Base-by-base conservation (phyloP, 1,284 basidiomycete species). In the Ganoderma sinense region DNA sequence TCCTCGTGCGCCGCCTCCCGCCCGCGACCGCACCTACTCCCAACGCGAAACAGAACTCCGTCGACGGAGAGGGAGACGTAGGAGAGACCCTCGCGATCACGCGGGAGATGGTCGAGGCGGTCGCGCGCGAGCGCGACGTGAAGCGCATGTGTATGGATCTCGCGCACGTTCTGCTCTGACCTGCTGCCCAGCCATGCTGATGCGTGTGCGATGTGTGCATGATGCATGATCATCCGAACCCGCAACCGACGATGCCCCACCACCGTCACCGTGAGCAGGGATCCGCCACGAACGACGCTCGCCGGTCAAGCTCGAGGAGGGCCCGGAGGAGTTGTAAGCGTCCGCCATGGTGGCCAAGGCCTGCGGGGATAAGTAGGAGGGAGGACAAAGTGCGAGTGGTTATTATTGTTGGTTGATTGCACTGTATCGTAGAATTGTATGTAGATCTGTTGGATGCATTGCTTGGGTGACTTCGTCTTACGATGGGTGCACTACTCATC, bases 101-200 rank as follows among this genome's bases (percentile, higher is more conserved):
- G 62, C 84, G 91, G 62, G 90, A 89, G 76, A 87, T 91, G 85
- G 88, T 97, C 2, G 94, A 96, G 77, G 81, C 80, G 36, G 86
- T 94, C 6, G 91, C 88, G 26, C 82, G 78, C 73, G 87, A 90
- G 76, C 83, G 90, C 72, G 84, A 85, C 63, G 86, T 94, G 66
- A 94, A 93, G 81, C 84, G 80, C 71, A 88, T 87, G 82, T 89
- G 87, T 79, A 84, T 91, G 82, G 84, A 87, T 71, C 75, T 86
- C 73, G 82, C 79, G 16, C 87, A 88, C 82, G 87, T 90, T 48
- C 77, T 88, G 70, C 75, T 89, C 70, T 86, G 16, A 56, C 53
- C 16, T 14, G 26, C 23, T 29, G 40, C 36, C 41, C 36, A 61
- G n/a, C 59, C 23, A 40, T 39, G 39, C 58, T 36, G 58, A 41